Evolutionary conservation across 2,329 filamentous ascomycete genomes (phyloP).

Genomic region (Microsporum ferrugineum): DNA sequence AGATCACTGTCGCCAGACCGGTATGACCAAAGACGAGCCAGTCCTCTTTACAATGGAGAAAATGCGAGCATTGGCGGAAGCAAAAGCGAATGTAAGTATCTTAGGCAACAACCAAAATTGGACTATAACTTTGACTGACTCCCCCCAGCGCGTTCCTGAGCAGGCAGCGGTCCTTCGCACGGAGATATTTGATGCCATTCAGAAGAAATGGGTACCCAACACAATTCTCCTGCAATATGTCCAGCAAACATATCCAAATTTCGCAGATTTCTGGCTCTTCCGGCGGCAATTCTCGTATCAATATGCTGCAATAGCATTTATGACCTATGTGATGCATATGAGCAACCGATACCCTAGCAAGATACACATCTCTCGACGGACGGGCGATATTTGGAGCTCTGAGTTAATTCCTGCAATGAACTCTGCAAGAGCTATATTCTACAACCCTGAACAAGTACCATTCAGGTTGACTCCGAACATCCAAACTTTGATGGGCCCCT

Average conservation of each 20-base stretch:
- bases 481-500: conserved; percentile 88
- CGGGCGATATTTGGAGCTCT: conserved; percentile 90
- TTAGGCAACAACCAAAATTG: neutral
- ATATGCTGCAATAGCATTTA: conserved; percentile 86
- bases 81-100: conserved; percentile 44
- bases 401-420: conserved; percentile 90
- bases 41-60: conserved; percentile 94
- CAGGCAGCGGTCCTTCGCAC: conserved; percentile 62
- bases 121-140: conserved; percentile 20
- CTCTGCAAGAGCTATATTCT: conserved; percentile 72
- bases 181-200: conserved; percentile 89
- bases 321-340: conserved; percentile 98
- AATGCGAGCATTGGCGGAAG: conserved; percentile 62
- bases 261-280: conserved; percentile 96
- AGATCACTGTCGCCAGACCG: conserved; percentile 80
- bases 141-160: conserved; percentile 42
- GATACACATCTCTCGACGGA: conserved; percentile 75
- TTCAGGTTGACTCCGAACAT: conserved; percentile 96
- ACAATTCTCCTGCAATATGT: conserved; percentile 80
- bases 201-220: conserved; percentile 81
- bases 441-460: conserved; percentile 88
- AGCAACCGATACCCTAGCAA: conserved; percentile 92
- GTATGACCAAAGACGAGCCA: conserved; percentile 87
- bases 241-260: conserved; percentile 74
- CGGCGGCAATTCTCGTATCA: conserved; percentile 94